These are phyloP conservation scores for Fusarium hainanense DNA, from an alignment of 2,329 filamentous ascomycete genomes.

Conservation along the genomic window DNA sequence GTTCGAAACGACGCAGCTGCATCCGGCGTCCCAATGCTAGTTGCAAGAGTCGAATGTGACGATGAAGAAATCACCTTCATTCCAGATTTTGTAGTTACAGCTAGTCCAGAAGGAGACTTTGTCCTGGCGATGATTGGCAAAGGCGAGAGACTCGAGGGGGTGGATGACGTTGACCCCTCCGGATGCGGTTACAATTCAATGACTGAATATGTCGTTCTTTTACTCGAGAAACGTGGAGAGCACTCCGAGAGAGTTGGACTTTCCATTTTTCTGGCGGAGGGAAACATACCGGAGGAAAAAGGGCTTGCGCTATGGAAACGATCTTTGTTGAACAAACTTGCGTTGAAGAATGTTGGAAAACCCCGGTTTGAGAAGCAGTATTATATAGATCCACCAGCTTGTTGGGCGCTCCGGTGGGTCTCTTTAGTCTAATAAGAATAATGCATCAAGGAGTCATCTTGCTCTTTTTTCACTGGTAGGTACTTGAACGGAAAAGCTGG, in stretches of 20 bases:
- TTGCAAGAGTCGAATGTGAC: background rate
- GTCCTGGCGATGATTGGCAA: background rate
- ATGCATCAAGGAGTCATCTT: no score
- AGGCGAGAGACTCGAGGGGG: background rate
- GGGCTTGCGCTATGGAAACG: no score
- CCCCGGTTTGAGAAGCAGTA: fast-evolving
- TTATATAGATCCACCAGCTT: background rate
- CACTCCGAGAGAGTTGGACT: background rate
- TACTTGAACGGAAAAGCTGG: no score
- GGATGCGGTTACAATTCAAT: fast-evolving
- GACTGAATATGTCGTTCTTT: background rate
- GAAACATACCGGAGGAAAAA: background rate
- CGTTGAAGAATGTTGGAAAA: background rate
- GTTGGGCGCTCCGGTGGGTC: background rate
- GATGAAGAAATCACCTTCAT: background rate
- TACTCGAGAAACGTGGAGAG: background rate
- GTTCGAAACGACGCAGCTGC: background rate
- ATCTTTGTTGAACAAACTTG: background rate
- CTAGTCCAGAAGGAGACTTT: background rate
- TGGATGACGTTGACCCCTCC: fast-evolving
- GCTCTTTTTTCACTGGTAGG: no score
- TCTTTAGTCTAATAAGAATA: background rate
- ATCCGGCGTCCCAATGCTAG: background rate
- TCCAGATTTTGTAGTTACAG: background rate
- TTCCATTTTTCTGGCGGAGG: fast-evolving